phyloP scores from a whole-genome alignment of 2,329 filamentous ascomycete species.

The Stachybotrys echinatus region DNA sequence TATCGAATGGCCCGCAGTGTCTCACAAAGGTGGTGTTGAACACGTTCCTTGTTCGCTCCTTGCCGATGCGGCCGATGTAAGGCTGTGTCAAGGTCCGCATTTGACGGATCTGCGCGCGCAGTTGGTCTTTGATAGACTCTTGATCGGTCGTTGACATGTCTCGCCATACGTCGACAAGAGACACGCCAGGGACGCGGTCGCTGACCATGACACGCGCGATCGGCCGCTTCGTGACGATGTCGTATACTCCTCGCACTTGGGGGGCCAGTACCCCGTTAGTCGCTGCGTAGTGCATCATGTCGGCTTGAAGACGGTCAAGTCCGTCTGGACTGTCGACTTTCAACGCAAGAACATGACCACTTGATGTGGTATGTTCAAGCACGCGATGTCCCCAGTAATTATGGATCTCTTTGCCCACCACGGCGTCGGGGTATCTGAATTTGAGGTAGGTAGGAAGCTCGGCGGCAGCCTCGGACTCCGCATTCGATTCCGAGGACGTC shows the following conservation, averaged over 20 bases:
- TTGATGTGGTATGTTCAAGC: slow-evolving; percentile 4
- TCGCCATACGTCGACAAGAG: slow-evolving; percentile 2
- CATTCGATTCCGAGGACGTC: too few relatives aligned
- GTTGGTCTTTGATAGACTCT: slow-evolving; percentile 5
- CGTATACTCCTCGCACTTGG: slow-evolving; percentile 1
- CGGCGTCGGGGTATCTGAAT: background rate
- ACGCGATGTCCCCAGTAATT: slow-evolving; percentile 1
- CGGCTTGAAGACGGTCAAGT: slow-evolving; percentile 1
- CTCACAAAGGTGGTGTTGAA: slow-evolving; percentile 1
- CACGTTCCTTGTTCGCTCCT: background rate
- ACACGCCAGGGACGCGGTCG: slow-evolving; percentile 1
- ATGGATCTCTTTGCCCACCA: slow-evolving; percentile 2
- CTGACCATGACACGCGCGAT: slow-evolving; percentile 5
- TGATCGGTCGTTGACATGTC: background rate
- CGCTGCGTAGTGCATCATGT: slow-evolving; percentile 5
- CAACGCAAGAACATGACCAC: background rate
- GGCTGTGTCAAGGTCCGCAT: slow-evolving; percentile 4
- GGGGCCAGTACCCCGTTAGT: slow-evolving; percentile 3
- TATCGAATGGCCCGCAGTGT: slow-evolving; percentile 3
- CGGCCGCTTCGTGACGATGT: slow-evolving; percentile 1
- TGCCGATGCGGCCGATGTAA: slow-evolving; percentile 2
- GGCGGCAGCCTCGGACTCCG: too few relatives aligned
- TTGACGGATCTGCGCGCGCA: slow-evolving; percentile 1
- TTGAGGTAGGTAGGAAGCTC: background rate
- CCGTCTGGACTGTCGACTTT: background rate